These are phyloP conservation scores for Penicillium bovifimosum DNA, from an alignment of 495 filamentous ascomycete genomes.

Conservation along the genomic window DNA sequence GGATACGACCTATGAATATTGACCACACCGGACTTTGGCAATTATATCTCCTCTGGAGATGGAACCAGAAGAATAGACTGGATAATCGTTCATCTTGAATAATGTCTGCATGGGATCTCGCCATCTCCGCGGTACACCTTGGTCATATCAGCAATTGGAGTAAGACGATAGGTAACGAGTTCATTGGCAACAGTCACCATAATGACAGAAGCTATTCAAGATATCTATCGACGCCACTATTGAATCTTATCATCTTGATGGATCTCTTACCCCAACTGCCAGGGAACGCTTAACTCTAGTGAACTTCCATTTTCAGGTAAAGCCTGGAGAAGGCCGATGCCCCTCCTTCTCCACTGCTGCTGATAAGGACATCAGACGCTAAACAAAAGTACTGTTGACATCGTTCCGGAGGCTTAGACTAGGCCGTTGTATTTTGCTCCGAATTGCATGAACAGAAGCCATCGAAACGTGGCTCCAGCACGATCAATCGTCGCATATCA, in stretches of 20 bases:
- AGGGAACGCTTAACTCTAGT: background rate
- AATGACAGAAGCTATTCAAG: background rate
- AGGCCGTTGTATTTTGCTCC: background rate
- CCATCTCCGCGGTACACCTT: background rate
- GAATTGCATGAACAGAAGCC: background rate
- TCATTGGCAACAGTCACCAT: background rate
- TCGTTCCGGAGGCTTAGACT: background rate
- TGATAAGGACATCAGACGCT: background rate
- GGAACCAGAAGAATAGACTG: too few relatives aligned
- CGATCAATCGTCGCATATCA: background rate
- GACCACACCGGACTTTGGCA: background rate
- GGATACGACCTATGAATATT: background rate
- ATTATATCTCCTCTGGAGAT: too few relatives aligned
- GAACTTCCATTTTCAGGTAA: slow-evolving; percentile 2
- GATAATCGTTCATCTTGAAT: too few relatives aligned
- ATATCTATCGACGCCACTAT: background rate
- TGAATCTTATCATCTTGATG: too few relatives aligned
- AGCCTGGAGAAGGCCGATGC: background rate
- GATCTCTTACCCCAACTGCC: background rate
- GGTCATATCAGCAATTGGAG: background rate
- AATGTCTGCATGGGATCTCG: too few relatives aligned
- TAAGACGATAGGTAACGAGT: background rate
- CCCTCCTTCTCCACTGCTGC: background rate
- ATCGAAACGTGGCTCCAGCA: background rate
- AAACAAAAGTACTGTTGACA: background rate